Conservation (phyloP, 306 rosid species). For the Trifolium subterraneum region DNA sequence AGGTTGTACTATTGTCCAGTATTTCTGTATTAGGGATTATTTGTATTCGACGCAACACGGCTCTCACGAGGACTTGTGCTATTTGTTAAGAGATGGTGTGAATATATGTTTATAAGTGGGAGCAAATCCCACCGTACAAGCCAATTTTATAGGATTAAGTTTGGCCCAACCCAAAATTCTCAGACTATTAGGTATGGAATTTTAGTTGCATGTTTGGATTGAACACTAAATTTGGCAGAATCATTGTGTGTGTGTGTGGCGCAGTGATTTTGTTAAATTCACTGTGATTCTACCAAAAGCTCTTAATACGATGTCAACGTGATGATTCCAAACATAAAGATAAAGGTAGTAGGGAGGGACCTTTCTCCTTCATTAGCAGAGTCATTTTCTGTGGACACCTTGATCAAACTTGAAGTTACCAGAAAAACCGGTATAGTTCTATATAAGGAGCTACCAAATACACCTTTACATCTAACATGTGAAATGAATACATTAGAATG, state of each 20-base stretch:
- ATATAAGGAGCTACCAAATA: not conserved
- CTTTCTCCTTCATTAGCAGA: not conserved
- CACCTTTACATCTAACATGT: not conserved
- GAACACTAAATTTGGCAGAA: not conserved
- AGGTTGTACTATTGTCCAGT: not conserved
- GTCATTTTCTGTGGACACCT: not conserved
- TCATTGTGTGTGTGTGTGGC: not conserved
- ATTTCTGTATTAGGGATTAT: not conserved
- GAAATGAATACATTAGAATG: not conserved
- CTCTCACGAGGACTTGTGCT: not conserved
- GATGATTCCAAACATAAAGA: not conserved
- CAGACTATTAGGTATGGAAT: not conserved
- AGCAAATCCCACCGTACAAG: too few relatives aligned
- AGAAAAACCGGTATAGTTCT: not conserved
- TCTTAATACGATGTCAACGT: too few relatives aligned
- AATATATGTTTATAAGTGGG: too few relatives aligned
- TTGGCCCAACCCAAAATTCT: too few relatives aligned
- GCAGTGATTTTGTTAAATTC: too few relatives aligned
- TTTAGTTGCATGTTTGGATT: slow-evolving; percentile 11
- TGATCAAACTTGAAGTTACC: not conserved
- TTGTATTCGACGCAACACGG: not conserved
- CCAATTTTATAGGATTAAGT: too few relatives aligned
- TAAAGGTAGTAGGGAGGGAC: not conserved
- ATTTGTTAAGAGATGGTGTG: too few relatives aligned
- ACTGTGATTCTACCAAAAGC: too few relatives aligned